Percentiles rank a stretch among this genome's conserved stretches.
phyloP scores from a whole-genome alignment of 805 yeast species.

The Kazachstania taianensis region DNA sequence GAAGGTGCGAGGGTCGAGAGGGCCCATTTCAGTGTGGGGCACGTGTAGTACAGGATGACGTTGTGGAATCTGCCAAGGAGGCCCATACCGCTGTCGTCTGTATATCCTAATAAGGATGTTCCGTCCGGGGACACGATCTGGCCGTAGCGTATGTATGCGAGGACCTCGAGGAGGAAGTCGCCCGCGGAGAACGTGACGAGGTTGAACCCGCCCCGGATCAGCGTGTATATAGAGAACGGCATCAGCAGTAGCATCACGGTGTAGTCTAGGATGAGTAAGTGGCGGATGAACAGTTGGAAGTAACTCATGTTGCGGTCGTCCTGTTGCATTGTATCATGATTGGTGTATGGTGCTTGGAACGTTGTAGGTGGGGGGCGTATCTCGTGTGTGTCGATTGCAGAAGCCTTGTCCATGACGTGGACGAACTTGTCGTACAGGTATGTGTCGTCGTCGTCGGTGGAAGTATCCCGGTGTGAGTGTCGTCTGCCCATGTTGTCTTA shows the following conservation, averaged over 20 bases:
- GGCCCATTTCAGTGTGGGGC: neutral
- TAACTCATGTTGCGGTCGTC: slow-evolving; percentile 1
- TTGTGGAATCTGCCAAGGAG: slow-evolving; percentile 27
- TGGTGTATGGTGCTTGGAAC: too few relatives aligned
- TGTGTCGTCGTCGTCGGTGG: slow-evolving; percentile 9
- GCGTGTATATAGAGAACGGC: slow-evolving; percentile 27
- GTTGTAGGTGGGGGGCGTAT: too few relatives aligned
- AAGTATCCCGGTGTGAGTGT: too few relatives aligned
- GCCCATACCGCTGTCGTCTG: slow-evolving; percentile 11
- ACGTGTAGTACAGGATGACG: slow-evolving; percentile 20
- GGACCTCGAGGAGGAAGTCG: slow-evolving; percentile 22
- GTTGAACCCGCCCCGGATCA: slow-evolving; percentile 21
- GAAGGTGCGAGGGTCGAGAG: neutral
- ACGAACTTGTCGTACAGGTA: slow-evolving; percentile 12
- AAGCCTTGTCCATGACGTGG: slow-evolving; percentile 5
- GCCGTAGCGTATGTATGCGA: slow-evolving; percentile 16
- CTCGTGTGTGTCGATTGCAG: neutral
- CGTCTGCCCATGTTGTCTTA: neutral
- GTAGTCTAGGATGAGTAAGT: slow-evolving; percentile 23
- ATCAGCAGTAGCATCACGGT: slow-evolving; percentile 20
- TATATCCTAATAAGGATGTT: slow-evolving; percentile 9
- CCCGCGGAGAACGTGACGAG: slow-evolving; percentile 17
- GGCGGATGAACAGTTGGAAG: slow-evolving; percentile 17
- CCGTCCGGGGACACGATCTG: slow-evolving; percentile 25
- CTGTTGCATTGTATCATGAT: too few relatives aligned